These are phyloP conservation scores for Sporothrix curviconia DNA, from an alignment of 2,329 filamentous ascomycete species.

Conservation along the genomic window DNA sequence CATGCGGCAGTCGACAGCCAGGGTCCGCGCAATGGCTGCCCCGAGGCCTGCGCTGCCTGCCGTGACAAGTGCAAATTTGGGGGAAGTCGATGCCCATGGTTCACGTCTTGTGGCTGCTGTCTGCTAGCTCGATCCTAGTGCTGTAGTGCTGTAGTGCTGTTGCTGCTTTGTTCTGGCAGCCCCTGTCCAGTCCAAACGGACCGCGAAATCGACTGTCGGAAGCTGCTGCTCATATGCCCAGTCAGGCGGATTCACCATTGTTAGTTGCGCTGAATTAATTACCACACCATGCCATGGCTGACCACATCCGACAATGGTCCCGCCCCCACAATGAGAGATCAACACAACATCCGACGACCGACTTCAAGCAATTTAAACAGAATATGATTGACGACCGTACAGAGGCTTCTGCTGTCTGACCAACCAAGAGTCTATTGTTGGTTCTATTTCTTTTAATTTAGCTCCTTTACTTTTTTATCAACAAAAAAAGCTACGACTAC, in stretches of 20 bases:
- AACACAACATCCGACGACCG: background rate
- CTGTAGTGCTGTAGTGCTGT: background rate
- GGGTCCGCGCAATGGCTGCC: constrained; percentile 58
- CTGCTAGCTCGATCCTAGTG: no score
- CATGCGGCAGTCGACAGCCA: constrained; percentile 57
- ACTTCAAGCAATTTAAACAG: no score
- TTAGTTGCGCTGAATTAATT: no score
- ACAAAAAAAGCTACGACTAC: no score
- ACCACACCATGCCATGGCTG: no score
- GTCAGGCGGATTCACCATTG: background rate
- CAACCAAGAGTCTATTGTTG: no score
- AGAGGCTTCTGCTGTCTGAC: no score
- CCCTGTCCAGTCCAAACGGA: no score
- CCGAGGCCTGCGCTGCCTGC: constrained; percentile 60
- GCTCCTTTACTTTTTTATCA: no score
- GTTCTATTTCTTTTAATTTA: no score
- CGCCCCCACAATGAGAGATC: background rate
- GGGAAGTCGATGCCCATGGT: background rate
- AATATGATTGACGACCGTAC: no score
- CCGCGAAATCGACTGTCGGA: background rate
- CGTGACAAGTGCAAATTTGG: constrained; percentile 38
- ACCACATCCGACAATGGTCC: constrained; percentile 7
- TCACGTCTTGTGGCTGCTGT: no score
- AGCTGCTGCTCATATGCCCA: background rate
- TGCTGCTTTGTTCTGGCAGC: background rate